Base-by-base conservation (phyloP, 768 basidiomycete species). In the Boletales sp. region DNA sequence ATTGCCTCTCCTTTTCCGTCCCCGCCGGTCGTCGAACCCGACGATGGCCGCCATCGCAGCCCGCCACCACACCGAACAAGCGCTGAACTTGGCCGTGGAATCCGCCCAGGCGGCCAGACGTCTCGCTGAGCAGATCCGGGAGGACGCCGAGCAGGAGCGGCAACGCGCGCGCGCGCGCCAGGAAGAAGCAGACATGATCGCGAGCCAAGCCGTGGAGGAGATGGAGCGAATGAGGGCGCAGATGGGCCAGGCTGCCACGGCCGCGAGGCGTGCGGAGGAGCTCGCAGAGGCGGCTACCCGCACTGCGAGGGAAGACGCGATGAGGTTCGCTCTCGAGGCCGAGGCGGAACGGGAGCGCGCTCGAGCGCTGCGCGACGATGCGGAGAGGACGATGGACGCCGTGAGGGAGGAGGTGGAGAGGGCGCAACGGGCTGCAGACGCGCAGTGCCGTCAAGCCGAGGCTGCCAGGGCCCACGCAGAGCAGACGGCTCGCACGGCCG, bases 381-480 rank as follows among this genome's bases (percentile, higher is more conserved):
- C 47, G 6, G 46, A 47, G 27, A 49, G 29, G 35, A 24, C 41
- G 10, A 44, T 51, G 10, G 47, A 13, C 29, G 45, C 54, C 17
- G 52, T 49, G 10, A 40, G 18, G 44, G 50, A 58, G 24, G 56
- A 58, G 13, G 52, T 43, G 0, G 44, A 52, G 40, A 49, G 35
- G 30, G n/a, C 46, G 0, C 51, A 56, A 21, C n/a, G 31, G 38
- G 43, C 8, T n/a, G 53, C 48, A 1, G 48, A 62, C 14, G 54
- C 56, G 10, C 43, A 56, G 4, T 47, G 34, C 19, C 49, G 41
- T n/a, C 39, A 45, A 29, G 55, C 61, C 0, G 51, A 48, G 15
- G 43, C 42, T 5, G 41, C 32, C 10, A 50, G 30, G 14, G 48
- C 49, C 5, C 48, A 41, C 2, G 62, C 52, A 2, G 50, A 60